phyloP scores from a whole-genome alignment of 805 yeast species.

The Pichia exigua region DNA sequence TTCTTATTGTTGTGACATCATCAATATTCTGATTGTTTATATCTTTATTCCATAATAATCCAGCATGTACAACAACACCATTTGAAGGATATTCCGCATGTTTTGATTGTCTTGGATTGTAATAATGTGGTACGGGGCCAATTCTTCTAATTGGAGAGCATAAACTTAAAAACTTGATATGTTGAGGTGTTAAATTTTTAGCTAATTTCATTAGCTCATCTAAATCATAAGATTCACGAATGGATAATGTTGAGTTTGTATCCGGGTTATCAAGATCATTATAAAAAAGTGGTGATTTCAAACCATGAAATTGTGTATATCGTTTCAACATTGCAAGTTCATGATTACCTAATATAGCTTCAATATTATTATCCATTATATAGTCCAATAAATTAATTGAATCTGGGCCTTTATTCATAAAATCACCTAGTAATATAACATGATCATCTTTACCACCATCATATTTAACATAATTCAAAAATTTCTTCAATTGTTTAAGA shows the following conservation, averaged over 20 bases:
- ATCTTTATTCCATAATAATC: conserved; percentile 55
- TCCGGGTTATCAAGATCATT: conserved; percentile 10
- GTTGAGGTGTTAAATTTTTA: conserved; percentile 47
- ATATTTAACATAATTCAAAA: conserved; percentile 45
- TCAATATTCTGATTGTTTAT: conserved; percentile 53
- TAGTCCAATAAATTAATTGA: conserved; percentile 62
- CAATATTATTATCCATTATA: conserved; percentile 49
- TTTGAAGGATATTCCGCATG: conserved; percentile 21
- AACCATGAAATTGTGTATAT: conserved; percentile 54
- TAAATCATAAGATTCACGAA: conserved; percentile 24
- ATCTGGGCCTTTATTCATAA: conserved; percentile 76
- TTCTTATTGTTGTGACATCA: conserved; percentile 62
- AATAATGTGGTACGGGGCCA: conserved; percentile 49
- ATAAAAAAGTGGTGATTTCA: conserved; percentile 21
- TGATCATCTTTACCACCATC: conserved; percentile 41
- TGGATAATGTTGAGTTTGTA: conserved; percentile 2
- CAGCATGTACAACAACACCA: conserved; percentile 75
- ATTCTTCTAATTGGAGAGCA: conserved; percentile 59
- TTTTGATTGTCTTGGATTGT: conserved; percentile 21
- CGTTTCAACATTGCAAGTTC: conserved; percentile 63
- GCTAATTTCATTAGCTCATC: conserved; percentile 41
- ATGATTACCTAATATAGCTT: conserved; percentile 85
- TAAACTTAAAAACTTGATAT: conserved; percentile 48
- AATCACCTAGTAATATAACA: conserved; percentile 74
- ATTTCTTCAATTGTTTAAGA: conserved; percentile 41